Evolutionary conservation across 768 basidiomycete species (phyloP).

Genomic region (Paxillus ammoniavirescens): DNA sequence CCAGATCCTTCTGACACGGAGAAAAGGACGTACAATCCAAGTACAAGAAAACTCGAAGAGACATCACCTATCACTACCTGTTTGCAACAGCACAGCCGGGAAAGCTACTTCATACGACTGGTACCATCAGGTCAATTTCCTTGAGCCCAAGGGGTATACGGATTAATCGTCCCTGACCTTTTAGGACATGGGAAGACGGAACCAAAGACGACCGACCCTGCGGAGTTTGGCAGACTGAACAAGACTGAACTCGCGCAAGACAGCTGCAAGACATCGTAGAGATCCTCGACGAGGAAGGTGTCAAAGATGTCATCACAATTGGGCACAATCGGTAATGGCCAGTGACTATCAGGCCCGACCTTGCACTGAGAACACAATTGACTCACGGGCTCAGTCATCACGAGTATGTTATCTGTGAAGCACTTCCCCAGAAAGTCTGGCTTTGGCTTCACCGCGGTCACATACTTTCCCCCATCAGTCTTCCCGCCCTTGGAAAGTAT

Average conservation of each 20-base stretch:
- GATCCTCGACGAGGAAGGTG: constrained; percentile 36
- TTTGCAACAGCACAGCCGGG: constrained; percentile 20
- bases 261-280: no score
- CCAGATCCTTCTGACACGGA: no score
- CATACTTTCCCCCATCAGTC: constrained; percentile 30
- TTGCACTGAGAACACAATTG: no score
- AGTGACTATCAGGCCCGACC: neutral
- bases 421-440: constrained; percentile 41
- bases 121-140: constrained; percentile 38
- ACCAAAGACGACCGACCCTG: constrained; percentile 36
- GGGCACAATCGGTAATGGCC: constrained; percentile 39
- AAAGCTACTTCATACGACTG: constrained; percentile 41
- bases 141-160: constrained; percentile 40
- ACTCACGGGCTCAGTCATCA: constrained; percentile 35
- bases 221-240: constrained; percentile 24
- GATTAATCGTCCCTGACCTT: constrained; percentile 46
- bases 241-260: constrained; percentile 30
- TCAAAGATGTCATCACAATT: constrained; percentile 31
- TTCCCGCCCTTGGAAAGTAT: constrained; percentile 27
- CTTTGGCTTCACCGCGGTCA: constrained; percentile 35
- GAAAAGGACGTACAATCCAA: constrained; percentile 21
- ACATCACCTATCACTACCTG: constrained; percentile 37
- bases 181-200: constrained; percentile 45
- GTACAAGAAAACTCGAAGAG: constrained; percentile 37
- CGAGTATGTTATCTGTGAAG: constrained; percentile 37